A percentile compares a stretch with the other conserved stretches of the same genome.
Conservation (phyloP, 2,329 filamentous ascomycete genomes). For the Calonectria honghensis region DNA sequence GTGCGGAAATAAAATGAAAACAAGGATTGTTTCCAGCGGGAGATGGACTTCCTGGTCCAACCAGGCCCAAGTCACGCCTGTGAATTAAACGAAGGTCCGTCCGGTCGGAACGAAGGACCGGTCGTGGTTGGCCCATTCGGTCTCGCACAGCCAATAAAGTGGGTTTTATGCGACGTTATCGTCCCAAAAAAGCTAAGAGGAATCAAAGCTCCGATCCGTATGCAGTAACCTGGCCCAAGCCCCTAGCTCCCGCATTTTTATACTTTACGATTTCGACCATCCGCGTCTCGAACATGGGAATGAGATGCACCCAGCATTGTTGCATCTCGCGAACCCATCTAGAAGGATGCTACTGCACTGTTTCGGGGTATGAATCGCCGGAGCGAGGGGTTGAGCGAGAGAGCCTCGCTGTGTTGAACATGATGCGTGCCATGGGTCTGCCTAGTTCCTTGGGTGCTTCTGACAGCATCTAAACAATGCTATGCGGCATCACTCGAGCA, state of each 20-base stretch:
- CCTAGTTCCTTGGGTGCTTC: neutral
- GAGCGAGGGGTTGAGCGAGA: neutral
- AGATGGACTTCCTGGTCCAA: neutral
- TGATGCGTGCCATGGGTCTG: neutral
- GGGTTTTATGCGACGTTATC: neutral
- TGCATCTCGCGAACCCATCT: neutral
- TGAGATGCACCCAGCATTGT: neutral
- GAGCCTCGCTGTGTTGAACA: neutral
- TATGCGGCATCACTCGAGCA: neutral
- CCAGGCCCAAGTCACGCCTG: neutral
- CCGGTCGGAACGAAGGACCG: neutral
- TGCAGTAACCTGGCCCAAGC: neutral
- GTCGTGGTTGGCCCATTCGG: neutral
- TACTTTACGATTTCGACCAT: neutral
- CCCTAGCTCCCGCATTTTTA: neutral
- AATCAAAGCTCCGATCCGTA: constrained; percentile 3
- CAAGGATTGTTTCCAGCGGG: neutral
- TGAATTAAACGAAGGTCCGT: neutral
- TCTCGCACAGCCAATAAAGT: neutral
- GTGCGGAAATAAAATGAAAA: neutral
- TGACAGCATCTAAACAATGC: neutral
- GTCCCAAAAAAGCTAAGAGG: neutral
- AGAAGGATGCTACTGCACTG: neutral
- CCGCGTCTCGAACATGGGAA: neutral
- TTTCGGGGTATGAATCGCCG: neutral